Evolutionary conservation across 352 stramenopile genomes (phyloP), one percentile per base, ranked within the genome.

Genomic region (Phytophthora pini): DNA sequence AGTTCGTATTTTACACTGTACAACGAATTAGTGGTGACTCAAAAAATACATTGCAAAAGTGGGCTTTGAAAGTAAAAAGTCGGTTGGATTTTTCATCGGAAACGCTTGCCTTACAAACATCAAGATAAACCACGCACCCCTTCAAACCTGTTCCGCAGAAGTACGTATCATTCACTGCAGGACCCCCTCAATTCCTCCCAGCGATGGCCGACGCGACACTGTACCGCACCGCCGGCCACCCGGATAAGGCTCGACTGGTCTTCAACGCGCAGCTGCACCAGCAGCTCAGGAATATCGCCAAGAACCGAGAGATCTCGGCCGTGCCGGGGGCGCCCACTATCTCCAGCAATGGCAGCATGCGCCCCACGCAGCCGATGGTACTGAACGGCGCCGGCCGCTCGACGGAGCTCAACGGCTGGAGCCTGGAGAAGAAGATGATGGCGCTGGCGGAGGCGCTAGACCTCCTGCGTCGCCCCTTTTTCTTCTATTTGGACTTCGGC

Each of bases 351-450:
- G 69, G 68, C 49, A 74, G 74, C 29, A 69, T 76, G 67, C 61
- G 72, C 0, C 68, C 74, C 38, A 73, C 61, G 44, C 76, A 75
- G 56, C 62, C 74, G 12, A 74, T 82, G 61, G 57, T 74, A 49
- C 60, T 79, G 55, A 74, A 69, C 47, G 69, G 56, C 13, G 68
- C 55, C 24, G 68, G 68, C 5, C 77, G 73, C 52, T 72, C 79
- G 5, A 77, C 76, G 8, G 82, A 92, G 26, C 45, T 88, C 10
- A 85, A 85, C 39, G 86, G 82, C 5, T 95, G 87, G 87, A 88
- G 87, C 40, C 67, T 93, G 29, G 87, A 95, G 67, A 89, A 89
- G 65, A 93, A 95, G 62, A 84, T 93, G 67, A 50, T 82, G 48
- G 53, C 80, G 38, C 68, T 95, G 6, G 68, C 70, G 4, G 87